Base-by-base conservation (phyloP, 1,284 basidiomycete species). In the Amylostereum areolatum region DNA sequence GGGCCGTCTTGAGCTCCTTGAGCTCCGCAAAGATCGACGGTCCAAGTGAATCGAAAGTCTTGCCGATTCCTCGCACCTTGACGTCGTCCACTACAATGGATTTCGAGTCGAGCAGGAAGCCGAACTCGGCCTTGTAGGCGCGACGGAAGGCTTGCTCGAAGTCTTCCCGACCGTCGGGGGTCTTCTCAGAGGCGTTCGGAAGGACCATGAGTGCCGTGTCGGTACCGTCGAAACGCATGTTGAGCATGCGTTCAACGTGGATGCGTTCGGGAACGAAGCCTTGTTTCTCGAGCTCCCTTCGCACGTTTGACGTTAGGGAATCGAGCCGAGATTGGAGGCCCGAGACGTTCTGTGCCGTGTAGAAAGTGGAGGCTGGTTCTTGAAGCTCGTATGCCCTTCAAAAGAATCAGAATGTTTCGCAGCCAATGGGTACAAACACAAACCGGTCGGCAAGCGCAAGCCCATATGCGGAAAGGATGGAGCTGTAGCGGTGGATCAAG, bases 141-240 rank as follows among this genome's bases (percentile, higher is more conserved):
- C 77, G 67, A 63, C 80, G 83, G 73, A 97, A 98, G 4, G 83
- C 89, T 0, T 73, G 73, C 59, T 85, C 84, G 64, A 89, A 93
- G 62, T 94, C 88, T 58, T 86, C 83, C 4, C 71, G 59, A 8
- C 79, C 80, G 48, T 78, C 76, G 11, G 75, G 72, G 54, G 80
- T 78, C 43, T 68, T 68, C 7, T 67, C 62, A 5, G 31, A 24
- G 8, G 47, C 47, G 31, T 35, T 11, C 2, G 88, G 82, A 6
- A 89, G 69, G 1, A 93, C 82, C 92, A 97, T 96, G 53, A 97
- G 66, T 6, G 91, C 79, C 0, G 94, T 97, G 68, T 97, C 94
- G 0, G 92, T 94, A 2, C 92, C 90, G 46, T 93, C 86, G 59
- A 92, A 94, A 36, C 93, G 81, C 89, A 95, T 91, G 62, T 97